These are phyloP conservation scores for Venturia carpophila DNA, from an alignment of 2,329 filamentous ascomycete species.

Conservation along the genomic window DNA sequence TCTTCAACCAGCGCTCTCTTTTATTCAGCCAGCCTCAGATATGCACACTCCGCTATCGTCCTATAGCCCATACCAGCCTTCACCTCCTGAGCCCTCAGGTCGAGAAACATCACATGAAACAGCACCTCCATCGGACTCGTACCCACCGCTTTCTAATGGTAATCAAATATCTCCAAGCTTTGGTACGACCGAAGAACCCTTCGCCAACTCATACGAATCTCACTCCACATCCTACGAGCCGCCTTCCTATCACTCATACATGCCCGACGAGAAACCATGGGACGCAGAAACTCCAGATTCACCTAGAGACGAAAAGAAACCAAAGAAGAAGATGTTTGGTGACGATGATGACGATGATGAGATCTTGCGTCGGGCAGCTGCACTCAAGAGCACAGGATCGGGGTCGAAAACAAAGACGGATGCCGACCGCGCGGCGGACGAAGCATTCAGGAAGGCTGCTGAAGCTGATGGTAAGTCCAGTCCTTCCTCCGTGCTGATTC, in stretches of 20 bases:
- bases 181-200: neutral
- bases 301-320: conserved; percentile 31
- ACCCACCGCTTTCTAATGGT: neutral
- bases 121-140: neutral
- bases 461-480: conserved; percentile 53
- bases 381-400: conserved; percentile 52
- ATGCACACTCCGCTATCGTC: neutral
- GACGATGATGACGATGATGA: conserved; percentile 72
- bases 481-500: neutral
- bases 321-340: conserved; percentile 60
- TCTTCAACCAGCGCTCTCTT: neutral
- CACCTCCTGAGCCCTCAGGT: neutral
- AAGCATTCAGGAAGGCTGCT: conserved; percentile 76
- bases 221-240: conserved; percentile 45
- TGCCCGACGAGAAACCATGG: conserved; percentile 42
- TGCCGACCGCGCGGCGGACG: conserved; percentile 68
- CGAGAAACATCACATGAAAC: neutral
- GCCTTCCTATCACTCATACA: conserved; percentile 44
- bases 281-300: conserved; percentile 38
- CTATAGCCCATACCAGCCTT: conserved; percentile 4
- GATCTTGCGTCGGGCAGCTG: conserved; percentile 44
- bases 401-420: conserved; percentile 43
- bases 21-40: neutral
- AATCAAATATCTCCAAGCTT: neutral
- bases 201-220: neutral